A percentile compares a stretch with the other conserved stretches of the same genome.
phyloP scores from a whole-genome alignment of 768 basidiomycete species.

The Mycena alexandri region DNA sequence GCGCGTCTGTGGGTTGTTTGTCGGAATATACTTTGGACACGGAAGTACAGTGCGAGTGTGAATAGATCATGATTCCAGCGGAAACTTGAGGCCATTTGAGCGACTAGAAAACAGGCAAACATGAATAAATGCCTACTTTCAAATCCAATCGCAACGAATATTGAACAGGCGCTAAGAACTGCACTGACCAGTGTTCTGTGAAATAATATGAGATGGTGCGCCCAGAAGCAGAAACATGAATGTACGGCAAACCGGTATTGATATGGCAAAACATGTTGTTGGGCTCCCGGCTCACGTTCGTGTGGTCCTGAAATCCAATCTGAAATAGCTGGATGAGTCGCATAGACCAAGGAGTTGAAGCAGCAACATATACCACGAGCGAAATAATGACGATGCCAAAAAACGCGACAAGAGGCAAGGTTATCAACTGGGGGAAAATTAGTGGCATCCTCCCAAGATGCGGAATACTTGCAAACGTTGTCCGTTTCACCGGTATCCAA shows the following conservation, averaged over 20 bases:
- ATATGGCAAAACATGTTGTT: constrained; percentile 29
- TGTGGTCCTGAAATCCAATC: constrained; percentile 29
- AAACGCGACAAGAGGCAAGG: constrained; percentile 17
- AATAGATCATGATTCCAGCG: constrained; percentile 35
- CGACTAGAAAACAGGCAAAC: constrained; percentile 1
- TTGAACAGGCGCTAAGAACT: constrained; percentile 19
- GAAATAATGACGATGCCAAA: constrained; percentile 7
- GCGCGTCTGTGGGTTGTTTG: neutral
- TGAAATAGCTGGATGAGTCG: neutral
- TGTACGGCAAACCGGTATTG: constrained; percentile 26
- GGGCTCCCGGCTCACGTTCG: constrained; percentile 20
- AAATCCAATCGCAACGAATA: constrained; percentile 33
- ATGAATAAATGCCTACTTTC: constrained; percentile 27
- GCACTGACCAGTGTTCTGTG: constrained; percentile 21
- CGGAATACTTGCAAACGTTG: constrained; percentile 5
- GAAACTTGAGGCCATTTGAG: constrained; percentile 23
- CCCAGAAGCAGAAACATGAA: neutral
- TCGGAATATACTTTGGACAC: neutral
- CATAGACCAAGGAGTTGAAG: neutral
- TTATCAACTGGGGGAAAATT: constrained; percentile 9
- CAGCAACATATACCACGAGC: constrained; percentile 11
- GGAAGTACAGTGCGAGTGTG: constrained; percentile 29
- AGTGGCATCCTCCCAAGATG: neutral
- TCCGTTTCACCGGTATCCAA: constrained; percentile 26
- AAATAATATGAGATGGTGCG: neutral